Base-by-base conservation (phyloP, 495 filamentous ascomycete species). In the Lasiosphaeriaceae sp. region DNA sequence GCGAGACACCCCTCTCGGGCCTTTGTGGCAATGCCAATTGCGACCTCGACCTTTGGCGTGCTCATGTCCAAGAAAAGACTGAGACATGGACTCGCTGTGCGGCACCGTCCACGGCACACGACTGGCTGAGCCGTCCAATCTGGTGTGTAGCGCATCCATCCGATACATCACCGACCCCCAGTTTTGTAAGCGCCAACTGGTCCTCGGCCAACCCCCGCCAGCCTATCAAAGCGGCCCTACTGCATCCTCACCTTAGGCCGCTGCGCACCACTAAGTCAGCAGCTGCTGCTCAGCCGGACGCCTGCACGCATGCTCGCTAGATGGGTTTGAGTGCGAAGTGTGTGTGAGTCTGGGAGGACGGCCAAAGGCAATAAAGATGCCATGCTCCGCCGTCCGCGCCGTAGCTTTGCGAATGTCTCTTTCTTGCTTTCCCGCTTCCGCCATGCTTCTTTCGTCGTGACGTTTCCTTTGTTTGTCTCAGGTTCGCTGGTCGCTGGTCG, bases 161-260 rank as follows among this genome's bases (percentile, higher is more conserved):
- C 71, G 71, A 71, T 68, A 73, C 71, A 67, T 67, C 61, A 66
- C 63, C 55, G 63, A 57, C 54, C 68, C 74, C 74, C 71, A 56
- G 69, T 73, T 66, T 66, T 63, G 61, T 76, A 80, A 77, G 77
- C 77, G 77, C 77, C 77, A 72, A 77, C 71, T 77, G 77, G 77
- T 65, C 67, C 62, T 60, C 66, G 62, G 63, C 62, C 58, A 61
- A 56, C 53, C 59, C 67, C 48, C 57, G 61, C 58, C 71, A 69
- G 69, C 77, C 75, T 76, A 80, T 80, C 77, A 79, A 62, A 57
- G 63, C 54, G 54, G 55, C 52, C 60, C 58, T 50, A 29, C 58
- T 66, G 65, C 59, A 69, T 66, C 66, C 58, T 65, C 65, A 68
- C 63, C 61, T 66, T 57, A 48, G 66, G 52, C 58, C 56, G 58